Conservation (phyloP, 73 alveolate genomes). For the Paramecium biaurelia region DNA sequence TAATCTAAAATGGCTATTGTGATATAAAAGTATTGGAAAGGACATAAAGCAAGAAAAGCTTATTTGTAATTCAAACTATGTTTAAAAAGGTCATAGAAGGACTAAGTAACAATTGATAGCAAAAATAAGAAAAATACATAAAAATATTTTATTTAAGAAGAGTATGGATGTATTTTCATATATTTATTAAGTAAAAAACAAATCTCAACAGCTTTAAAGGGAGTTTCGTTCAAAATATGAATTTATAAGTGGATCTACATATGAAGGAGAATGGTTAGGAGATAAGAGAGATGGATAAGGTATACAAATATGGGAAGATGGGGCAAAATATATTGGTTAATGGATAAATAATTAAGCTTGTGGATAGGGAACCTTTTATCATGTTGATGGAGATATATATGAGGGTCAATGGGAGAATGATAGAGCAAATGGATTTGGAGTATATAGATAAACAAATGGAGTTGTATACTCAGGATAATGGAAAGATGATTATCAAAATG, state of each 20-base stretch:
- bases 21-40: neutral
- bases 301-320: conserved; percentile 71
- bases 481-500: conserved; percentile 76
- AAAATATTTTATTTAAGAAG: neutral
- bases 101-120: neutral
- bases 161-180: neutral
- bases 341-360: conserved; percentile 83
- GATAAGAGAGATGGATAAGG: conserved; percentile 61
- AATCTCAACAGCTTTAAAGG: neutral
- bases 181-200: neutral
- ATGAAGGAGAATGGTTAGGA: conserved; percentile 59
- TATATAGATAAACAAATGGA: conserved; percentile 79
- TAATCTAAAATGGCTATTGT: neutral
- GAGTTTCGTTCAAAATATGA: neutral
- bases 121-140: neutral
- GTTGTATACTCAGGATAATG: conserved; percentile 80
- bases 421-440: conserved; percentile 86
- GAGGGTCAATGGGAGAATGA: conserved; percentile 85
- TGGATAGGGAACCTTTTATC: conserved; percentile 87
- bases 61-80: neutral
- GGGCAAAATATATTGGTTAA: conserved; percentile 83
- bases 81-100: neutral
- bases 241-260: conserved; percentile 21
- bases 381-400: conserved; percentile 78
- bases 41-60: neutral